phyloP scores from a whole-genome alignment of 805 yeast genomes.

The Teunomyces pallodes region DNA sequence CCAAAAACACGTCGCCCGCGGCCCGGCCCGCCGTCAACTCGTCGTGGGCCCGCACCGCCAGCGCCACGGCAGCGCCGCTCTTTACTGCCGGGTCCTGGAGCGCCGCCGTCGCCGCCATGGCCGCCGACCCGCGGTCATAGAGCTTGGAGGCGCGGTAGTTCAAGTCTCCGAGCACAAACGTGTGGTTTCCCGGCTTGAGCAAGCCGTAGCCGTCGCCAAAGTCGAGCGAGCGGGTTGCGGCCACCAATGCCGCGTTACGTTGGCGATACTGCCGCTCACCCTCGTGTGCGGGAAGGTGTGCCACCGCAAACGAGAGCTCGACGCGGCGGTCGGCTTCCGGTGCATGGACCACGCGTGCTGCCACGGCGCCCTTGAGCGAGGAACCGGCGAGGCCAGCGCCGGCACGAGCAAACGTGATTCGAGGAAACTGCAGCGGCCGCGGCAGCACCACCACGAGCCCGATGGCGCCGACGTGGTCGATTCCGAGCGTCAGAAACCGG shows the following conservation, averaged over 20 bases:
- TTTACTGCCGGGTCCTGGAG: constrained; percentile 22
- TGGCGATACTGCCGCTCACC: constrained; percentile 46
- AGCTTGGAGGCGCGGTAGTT: constrained; percentile 62
- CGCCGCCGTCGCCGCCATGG: constrained; percentile 19
- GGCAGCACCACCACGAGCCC: constrained; percentile 53
- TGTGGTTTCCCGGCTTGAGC: constrained; percentile 52
- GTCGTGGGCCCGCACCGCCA: constrained; percentile 38
- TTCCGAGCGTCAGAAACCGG: constrained; percentile 41
- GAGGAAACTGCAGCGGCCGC: constrained; percentile 29
- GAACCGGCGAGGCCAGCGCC: constrained; percentile 61
- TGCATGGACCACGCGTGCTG: constrained; percentile 18
- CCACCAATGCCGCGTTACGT: constrained; percentile 53
- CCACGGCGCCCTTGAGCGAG: constrained; percentile 68
- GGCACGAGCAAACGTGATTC: constrained; percentile 27
- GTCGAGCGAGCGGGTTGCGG: constrained; percentile 51
- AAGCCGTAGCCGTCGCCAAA: constrained; percentile 58
- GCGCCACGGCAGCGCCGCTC: constrained; percentile 11
- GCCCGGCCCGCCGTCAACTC: constrained; percentile 47
- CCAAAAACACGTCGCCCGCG: constrained; percentile 49
- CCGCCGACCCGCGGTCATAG: constrained; percentile 8
- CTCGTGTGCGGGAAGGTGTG: constrained; percentile 80
- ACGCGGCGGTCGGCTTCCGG: constrained; percentile 16
- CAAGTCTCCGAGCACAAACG: constrained; percentile 80
- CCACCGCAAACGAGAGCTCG: constrained; percentile 59
- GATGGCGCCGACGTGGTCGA: constrained; percentile 54